Base-by-base conservation (phyloP, 805 yeast species). In the Sungouiella blattae region DNA sequence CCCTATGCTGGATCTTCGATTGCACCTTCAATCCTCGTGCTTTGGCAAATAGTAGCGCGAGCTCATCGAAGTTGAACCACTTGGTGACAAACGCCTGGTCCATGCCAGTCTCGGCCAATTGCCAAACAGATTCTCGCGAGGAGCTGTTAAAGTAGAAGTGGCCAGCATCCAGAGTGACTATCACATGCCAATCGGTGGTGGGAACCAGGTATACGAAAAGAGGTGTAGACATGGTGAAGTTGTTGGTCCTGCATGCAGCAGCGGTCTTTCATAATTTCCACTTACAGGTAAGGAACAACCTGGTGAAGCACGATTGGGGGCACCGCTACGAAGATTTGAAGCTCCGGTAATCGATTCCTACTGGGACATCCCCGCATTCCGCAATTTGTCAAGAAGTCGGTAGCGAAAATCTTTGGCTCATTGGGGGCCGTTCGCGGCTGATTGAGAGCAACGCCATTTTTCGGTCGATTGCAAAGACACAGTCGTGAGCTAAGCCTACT, bases 91-190 rank as follows among this genome's bases (percentile, higher is more conserved):
- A 20, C n/a, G 14, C 17, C 24, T 38, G 44, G 3, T 41, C 37
- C 36, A 36, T 33, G 26, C 33, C 32, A 1, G 63, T 32, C 28
- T 63, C 67, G 11, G 42, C 29, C 17, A 62, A 37, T 44, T 62
- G 69, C 70, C 70, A 64, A 30, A 50, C 58, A 5, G 67, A 55
- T 15, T 33, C 16, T 14, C 40, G 39, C 4, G 41, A 36, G 1
- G 16, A 33, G 11, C 35, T 24, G 41, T 62, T 51, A 39, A 47
- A 64, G 44, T 64, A 64, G 37, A 61, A 64, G 39, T 64, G 70
- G 14, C 34, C 25, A 0, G 52, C 53, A 3, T 39, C 44, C 7
- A 50, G 37, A 4, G 64, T 58, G 11, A 64, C 34, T 13, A 62
- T 52, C 8, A 64, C 39, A 27, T 50, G 46, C 69, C 69, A 64